These are phyloP conservation scores for Gossypium gossypioides DNA, from an alignment of 441 rosid genomes.

Conservation along the genomic window DNA sequence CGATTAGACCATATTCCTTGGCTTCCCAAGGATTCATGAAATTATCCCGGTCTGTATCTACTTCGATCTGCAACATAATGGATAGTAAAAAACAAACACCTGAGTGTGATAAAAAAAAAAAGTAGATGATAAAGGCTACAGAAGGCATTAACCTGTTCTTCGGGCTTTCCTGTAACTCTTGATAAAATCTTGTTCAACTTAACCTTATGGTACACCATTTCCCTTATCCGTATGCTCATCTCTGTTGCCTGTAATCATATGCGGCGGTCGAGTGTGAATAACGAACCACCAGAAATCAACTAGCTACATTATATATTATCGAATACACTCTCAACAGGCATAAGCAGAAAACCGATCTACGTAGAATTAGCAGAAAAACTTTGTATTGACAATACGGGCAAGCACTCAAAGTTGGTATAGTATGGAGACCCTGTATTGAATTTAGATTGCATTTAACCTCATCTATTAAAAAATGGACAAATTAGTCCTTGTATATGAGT, in stretches of 20 bases:
- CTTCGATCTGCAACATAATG: slow-evolving; percentile 39
- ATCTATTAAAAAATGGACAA: no score
- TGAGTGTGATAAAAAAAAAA: background rate
- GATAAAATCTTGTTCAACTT: slow-evolving; percentile 74
- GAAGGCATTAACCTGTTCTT: slow-evolving; percentile 35
- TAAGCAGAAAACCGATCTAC: no score
- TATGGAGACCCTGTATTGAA: no score
- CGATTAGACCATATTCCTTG: slow-evolving; percentile 72
- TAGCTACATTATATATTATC: background rate
- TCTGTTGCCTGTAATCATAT: slow-evolving; percentile 54
- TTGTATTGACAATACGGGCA: no score
- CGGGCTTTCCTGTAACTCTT: slow-evolving; percentile 64
- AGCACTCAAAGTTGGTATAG: no score
- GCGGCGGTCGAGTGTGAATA: slow-evolving; percentile 3
- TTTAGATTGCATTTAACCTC: no score
- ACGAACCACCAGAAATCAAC: background rate
- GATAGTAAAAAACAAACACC: background rate
- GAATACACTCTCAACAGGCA: no score
- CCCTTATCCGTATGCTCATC: slow-evolving; percentile 59
- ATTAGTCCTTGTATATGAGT: no score
- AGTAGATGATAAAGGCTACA: background rate
- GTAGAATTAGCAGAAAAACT: no score
- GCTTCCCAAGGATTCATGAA: slow-evolving; percentile 90
- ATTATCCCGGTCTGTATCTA: slow-evolving; percentile 69
- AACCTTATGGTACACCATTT: slow-evolving; percentile 65